phyloP scores from a whole-genome alignment of 1,284 basidiomycete genomes.

The Neolentinus lepideus region DNA sequence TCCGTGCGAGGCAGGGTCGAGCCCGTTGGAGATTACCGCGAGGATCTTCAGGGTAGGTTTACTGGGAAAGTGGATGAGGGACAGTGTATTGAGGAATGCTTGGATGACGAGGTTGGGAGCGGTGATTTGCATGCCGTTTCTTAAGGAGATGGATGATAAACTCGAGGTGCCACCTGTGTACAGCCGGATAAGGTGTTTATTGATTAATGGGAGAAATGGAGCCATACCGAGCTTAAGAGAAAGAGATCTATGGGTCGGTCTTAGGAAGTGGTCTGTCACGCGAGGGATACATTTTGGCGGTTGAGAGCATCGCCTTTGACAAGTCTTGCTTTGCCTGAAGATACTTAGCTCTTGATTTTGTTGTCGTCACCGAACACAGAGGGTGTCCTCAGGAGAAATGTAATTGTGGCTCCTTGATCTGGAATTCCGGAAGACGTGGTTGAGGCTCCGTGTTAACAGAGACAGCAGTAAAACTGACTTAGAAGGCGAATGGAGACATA shows the following conservation, averaged over 20 bases:
- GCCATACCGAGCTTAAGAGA: constrained; percentile 44
- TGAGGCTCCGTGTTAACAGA: not conserved
- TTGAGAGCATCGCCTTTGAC: constrained; percentile 48
- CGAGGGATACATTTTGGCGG: constrained; percentile 32
- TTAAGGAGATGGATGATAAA: constrained; percentile 29
- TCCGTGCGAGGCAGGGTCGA: constrained; percentile 35
- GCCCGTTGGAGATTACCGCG: constrained; percentile 42
- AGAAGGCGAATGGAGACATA: constrained; percentile 41
- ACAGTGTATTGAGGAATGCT: constrained; percentile 39
- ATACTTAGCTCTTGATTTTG: constrained; percentile 32
- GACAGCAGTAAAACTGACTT: constrained; percentile 25
- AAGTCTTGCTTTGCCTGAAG: constrained; percentile 34
- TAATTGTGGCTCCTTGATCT: not conserved
- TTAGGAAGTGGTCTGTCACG: constrained; percentile 33
- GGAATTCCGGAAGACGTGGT: not conserved
- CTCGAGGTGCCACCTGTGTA: constrained; percentile 33
- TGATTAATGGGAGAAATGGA: constrained; percentile 4
- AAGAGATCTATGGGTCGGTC: constrained; percentile 30
- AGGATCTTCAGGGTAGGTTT: constrained; percentile 37
- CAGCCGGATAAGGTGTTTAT: not conserved
- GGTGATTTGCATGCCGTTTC: constrained; percentile 35
- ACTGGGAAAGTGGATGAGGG: constrained; percentile 39
- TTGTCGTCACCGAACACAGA: constrained; percentile 38
- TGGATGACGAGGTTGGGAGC: constrained; percentile 44
- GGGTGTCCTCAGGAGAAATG: constrained; percentile 40